A percentile compares a stretch with the other conserved stretches of the same genome.
Conservation (phyloP, 1,284 basidiomycete genomes). For the Puccinia polysora region DNA sequence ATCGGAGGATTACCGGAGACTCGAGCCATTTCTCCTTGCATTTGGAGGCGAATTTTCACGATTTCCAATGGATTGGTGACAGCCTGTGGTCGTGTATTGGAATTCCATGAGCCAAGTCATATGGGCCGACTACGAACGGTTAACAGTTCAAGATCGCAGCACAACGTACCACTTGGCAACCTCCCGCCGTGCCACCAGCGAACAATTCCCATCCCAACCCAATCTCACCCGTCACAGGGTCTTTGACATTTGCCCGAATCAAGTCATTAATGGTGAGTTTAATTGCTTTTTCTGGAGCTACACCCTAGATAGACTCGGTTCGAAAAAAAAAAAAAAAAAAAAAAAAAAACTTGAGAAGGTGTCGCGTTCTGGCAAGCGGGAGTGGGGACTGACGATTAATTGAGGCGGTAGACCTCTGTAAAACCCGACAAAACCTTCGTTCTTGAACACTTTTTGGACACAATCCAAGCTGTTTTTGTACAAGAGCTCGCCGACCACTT, state of each 20-base stretch:
- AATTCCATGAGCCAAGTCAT: background rate
- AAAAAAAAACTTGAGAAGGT: too few species aligned
- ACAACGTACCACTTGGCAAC: slow-evolving; percentile 84
- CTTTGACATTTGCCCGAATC: slow-evolving; percentile 73
- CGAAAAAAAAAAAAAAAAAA: too few species aligned
- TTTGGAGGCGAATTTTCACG: slow-evolving; percentile 89
- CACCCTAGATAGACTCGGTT: too few species aligned
- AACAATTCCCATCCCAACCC: slow-evolving; percentile 77
- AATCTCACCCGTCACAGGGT: slow-evolving; percentile 91
- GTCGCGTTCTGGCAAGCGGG: background rate
- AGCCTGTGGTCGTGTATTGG: slow-evolving; percentile 58
- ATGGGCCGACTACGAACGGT: background rate
- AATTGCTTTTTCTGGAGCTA: slow-evolving; percentile 97
- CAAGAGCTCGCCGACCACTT: slow-evolving; percentile 84
- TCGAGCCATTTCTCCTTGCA: slow-evolving; percentile 90
- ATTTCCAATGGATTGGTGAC: slow-evolving; percentile 89
- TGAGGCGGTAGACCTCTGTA: slow-evolving; percentile 95
- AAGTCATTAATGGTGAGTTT: slow-evolving; percentile 92
- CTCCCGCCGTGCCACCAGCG: slow-evolving; percentile 89
- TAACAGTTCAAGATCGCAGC: slow-evolving; percentile 3
- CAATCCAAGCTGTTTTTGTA: slow-evolving; percentile 95
- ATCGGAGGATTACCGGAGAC: slow-evolving; percentile 68
- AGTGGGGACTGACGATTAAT: slow-evolving; percentile 64
- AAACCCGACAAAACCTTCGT: slow-evolving; percentile 87
- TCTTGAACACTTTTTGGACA: slow-evolving; percentile 84